These are phyloP conservation scores for Scheffersomyces cryptocercus DNA, from an alignment of 1,139 yeast species.

Conservation along the genomic window DNA sequence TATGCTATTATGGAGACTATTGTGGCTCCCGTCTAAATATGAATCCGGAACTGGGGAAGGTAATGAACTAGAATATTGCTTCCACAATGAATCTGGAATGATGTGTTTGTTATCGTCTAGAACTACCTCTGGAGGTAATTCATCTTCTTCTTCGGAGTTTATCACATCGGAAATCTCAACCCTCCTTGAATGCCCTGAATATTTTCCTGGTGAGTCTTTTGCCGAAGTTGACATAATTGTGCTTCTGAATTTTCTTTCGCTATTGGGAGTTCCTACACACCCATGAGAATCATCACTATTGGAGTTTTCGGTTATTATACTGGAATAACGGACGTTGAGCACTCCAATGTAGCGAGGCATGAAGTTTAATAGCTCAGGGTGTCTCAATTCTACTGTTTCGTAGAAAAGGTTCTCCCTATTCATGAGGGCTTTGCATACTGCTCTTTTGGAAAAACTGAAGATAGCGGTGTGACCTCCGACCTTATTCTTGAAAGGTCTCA, in stretches of 20 bases:
- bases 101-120: slow-evolving; percentile 88
- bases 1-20: slow-evolving; percentile 5
- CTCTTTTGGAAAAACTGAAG: slow-evolving; percentile 83
- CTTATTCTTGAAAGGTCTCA: slow-evolving; percentile 84
- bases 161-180: not conserved
- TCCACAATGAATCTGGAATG: slow-evolving; percentile 76
- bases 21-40: slow-evolving; percentile 7
- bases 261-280: too few species aligned
- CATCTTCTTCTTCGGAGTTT: slow-evolving; percentile 21
- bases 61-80: slow-evolving; percentile 57
- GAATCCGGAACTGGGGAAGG: slow-evolving; percentile 42
- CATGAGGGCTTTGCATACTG: slow-evolving; percentile 93
- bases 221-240: not conserved
- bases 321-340: slow-evolving; percentile 79
- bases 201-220: not conserved
- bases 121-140: slow-evolving; percentile 72
- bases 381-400: slow-evolving; percentile 78
- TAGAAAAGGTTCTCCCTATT: slow-evolving; percentile 90
- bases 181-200: not conserved
- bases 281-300: not conserved
- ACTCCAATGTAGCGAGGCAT: slow-evolving; percentile 97
- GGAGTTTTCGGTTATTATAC: slow-evolving; percentile 36
- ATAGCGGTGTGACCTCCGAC: slow-evolving; percentile 99
- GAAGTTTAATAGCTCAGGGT: slow-evolving; percentile 73
- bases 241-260: too few species aligned